These are phyloP conservation scores for Rhodomyrtus tomentosa DNA, from an alignment of 345 rosid genomes.

Conservation along the genomic window DNA sequence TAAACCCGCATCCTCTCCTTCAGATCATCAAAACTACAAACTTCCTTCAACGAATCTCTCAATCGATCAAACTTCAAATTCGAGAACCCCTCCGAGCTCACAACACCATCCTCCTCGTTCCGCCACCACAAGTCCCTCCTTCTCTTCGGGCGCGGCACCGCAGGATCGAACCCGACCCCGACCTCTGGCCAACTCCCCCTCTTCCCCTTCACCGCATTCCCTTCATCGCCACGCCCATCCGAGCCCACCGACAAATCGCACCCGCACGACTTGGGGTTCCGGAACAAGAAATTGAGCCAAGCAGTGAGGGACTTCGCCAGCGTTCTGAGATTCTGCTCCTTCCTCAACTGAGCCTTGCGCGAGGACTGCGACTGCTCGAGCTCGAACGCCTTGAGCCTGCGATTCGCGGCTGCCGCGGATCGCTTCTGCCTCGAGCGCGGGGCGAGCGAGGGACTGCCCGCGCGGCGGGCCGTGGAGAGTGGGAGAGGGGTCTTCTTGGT, in stretches of 20 bases:
- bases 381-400: slow-evolving; percentile 56
- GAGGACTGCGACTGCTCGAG: slow-evolving; percentile 68
- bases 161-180: slow-evolving; percentile 20
- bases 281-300: slow-evolving; percentile 76
- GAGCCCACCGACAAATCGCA: slow-evolving; percentile 17
- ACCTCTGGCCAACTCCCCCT: slow-evolving; percentile 30
- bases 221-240: background rate
- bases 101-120: slow-evolving; percentile 11
- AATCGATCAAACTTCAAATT: slow-evolving; percentile 25
- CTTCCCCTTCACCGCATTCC: slow-evolving; percentile 23
- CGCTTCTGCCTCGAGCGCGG: slow-evolving; percentile 17
- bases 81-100: slow-evolving; percentile 13
- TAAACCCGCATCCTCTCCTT: slow-evolving; percentile 52
- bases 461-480: slow-evolving; percentile 12
- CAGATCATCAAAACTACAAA: slow-evolving; percentile 92
- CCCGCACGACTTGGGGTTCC: slow-evolving; percentile 66
- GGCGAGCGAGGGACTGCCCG: background rate
- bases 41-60: slow-evolving; percentile 48
- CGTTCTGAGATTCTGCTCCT: slow-evolving; percentile 52
- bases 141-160: slow-evolving; percentile 62
- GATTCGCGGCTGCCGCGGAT: slow-evolving; percentile 19
- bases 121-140: slow-evolving; percentile 40
- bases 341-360: slow-evolving; percentile 43
- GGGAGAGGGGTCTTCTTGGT: slow-evolving; percentile 46
- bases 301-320: slow-evolving; percentile 69